Evolutionary conservation across 1,284 basidiomycete genomes (phyloP), one percentile per base, ranked within the genome.

Genomic region (Cryptococcus maquisensis): DNA sequence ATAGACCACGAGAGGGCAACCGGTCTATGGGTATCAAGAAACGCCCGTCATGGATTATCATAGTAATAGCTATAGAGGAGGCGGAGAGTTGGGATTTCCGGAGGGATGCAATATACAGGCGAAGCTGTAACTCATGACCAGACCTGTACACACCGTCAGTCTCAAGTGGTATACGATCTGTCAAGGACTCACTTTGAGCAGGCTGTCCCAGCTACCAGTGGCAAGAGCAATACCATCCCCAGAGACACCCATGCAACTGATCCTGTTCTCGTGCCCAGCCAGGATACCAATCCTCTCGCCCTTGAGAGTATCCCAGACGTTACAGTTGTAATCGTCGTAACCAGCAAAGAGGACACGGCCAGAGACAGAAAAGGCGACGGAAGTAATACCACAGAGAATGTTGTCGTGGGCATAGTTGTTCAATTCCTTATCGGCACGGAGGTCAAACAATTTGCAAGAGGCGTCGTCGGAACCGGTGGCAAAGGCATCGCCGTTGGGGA

Each of bases 321-420:
- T 98, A 81, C 90, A 93, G 64, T 95, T 98, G 88, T 95, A 97
- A 76, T 98, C 95, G 76, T 99, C 96, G 74, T 98, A 98, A 41
- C 95, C 96, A 62, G 94, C 95, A 69, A 98, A 98, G 46, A 99
- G 83, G 66, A 99, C 88, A 57, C 96, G 88, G 46, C 95, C 95
- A 15, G 93, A 97, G 63, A 90, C 88, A 2, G 93, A 97, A 81
- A 99, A 98, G 15, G 90, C 94, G 63, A 98, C 94, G 3, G 93
- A 96, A 12, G 96, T 98, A 77, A 98, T 97, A 62, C 95, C 94
- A 71, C 95, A 98, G 18, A 98, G 83, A 63, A 98, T 96, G 78
- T 98, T 97, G 79, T 98, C 94, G 75, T 98, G 94, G 1, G 90
- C 93, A 80, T 95, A 98, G 24, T 88, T 83, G 77, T 97, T 98